These are phyloP conservation scores for Pichia scutulata DNA, from an alignment of 805 yeast genomes.

Conservation along the genomic window DNA sequence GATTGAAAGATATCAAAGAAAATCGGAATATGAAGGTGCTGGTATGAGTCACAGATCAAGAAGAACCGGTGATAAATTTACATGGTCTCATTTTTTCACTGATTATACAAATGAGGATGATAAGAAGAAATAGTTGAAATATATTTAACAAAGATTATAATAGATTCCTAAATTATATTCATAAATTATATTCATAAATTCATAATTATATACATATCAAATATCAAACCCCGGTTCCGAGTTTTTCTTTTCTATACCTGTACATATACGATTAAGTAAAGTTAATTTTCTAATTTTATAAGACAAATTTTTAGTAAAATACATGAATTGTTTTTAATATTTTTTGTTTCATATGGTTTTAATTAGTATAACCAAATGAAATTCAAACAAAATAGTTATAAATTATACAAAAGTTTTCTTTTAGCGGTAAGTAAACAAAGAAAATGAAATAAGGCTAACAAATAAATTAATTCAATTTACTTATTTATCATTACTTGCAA, in stretches of 20 bases:
- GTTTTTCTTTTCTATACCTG: not conserved
- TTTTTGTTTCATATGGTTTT: not conserved
- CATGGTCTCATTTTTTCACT: slow-evolving; percentile 12
- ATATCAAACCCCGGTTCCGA: not conserved
- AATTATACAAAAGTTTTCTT: not conserved
- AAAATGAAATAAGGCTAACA: not conserved
- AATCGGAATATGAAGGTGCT: slow-evolving; percentile 61
- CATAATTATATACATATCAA: not conserved
- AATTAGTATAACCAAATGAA: not conserved
- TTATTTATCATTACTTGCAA: slow-evolving; percentile 42
- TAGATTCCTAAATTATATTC: not conserved
- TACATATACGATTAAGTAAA: not conserved
- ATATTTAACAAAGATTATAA: not conserved
- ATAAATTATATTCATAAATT: no score
- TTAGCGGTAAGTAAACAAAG: not conserved
- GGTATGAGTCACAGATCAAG: slow-evolving; percentile 51
- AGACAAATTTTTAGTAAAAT: not conserved
- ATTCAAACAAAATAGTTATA: not conserved
- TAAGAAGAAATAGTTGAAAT: not conserved
- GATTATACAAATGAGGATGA: slow-evolving; percentile 8
- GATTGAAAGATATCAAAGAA: slow-evolving; percentile 38
- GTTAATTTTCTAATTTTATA: not conserved
- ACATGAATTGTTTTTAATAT: not conserved
- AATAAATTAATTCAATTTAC: not conserved
- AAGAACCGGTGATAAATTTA: slow-evolving; percentile 31